These are phyloP conservation scores for Mycosphaerella sp. DNA, from an alignment of 2,329 filamentous ascomycete genomes.

Conservation along the genomic window DNA sequence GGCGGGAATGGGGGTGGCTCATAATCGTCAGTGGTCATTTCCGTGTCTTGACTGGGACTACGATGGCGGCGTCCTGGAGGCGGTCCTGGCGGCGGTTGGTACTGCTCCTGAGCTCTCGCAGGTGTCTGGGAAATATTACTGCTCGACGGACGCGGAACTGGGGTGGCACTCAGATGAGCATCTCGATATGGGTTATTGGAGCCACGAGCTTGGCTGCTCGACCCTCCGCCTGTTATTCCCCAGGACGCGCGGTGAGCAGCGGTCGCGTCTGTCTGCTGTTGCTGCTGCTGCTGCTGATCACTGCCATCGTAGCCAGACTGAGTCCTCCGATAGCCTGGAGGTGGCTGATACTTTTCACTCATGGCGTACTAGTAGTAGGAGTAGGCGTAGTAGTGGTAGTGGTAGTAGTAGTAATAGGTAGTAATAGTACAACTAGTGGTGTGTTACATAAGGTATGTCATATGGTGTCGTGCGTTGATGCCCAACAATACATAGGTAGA, in stretches of 20 bases:
- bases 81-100: constrained; percentile 31
- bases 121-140: constrained; percentile 13
- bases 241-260: constrained; percentile 13
- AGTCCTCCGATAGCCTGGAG: constrained; percentile 19
- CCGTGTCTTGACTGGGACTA: constrained; percentile 14
- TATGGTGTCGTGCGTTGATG: background rate
- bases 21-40: constrained; percentile 23
- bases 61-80: constrained; percentile 25
- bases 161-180: constrained; percentile 9
- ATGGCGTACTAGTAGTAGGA: too few species aligned
- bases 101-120: constrained; percentile 23
- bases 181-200: constrained; percentile 23
- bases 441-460: too few species aligned
- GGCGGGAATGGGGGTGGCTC: constrained; percentile 31
- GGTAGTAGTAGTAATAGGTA: too few species aligned
- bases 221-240: constrained; percentile 18
- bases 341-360: constrained; percentile 19
- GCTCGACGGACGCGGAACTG: constrained; percentile 17
- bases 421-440: too few species aligned
- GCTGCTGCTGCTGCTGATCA: constrained; percentile 10
- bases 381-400: too few species aligned
- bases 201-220: constrained; percentile 12
- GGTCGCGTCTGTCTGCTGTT: constrained; percentile 8
- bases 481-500: too few species aligned
- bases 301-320: constrained; percentile 12